Conservation (phyloP, 2,329 filamentous ascomycete species). For the Leptographium lundbergii region DNA sequence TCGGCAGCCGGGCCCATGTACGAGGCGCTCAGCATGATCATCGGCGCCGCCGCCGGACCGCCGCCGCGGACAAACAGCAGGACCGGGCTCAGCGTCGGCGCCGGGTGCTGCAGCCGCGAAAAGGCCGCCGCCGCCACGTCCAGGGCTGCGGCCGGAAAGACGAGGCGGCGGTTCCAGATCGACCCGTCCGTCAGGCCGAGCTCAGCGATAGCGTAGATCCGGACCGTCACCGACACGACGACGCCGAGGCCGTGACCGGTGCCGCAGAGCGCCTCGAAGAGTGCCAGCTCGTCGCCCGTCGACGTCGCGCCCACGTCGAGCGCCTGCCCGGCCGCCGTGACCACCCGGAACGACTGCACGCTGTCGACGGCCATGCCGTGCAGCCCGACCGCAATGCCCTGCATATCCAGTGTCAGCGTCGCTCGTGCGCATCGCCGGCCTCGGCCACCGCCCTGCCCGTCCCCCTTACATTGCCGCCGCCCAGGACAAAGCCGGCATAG, state of each 20-base stretch:
- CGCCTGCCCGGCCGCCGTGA: neutral
- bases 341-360: neutral
- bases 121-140: neutral
- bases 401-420: neutral
- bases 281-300: neutral
- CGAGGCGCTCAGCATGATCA: neutral
- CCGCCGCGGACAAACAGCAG: neutral
- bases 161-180: neutral
- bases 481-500: neutral
- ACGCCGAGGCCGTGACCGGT: neutral
- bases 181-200: neutral
- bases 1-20: neutral
- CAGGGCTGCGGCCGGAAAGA: neutral
- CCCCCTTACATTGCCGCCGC: neutral
- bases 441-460: neutral
- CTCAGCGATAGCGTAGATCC: neutral
- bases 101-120: neutral
- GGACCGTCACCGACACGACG: neutral
- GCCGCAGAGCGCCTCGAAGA: neutral
- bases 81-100: neutral
- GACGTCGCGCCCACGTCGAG: neutral
- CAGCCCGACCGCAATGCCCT: neutral
- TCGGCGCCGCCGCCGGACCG: neutral
- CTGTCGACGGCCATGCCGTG: neutral
- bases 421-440: neutral